phyloP scores from a whole-genome alignment of 2,329 filamentous ascomycete genomes.

The Hysterium pulicare region DNA sequence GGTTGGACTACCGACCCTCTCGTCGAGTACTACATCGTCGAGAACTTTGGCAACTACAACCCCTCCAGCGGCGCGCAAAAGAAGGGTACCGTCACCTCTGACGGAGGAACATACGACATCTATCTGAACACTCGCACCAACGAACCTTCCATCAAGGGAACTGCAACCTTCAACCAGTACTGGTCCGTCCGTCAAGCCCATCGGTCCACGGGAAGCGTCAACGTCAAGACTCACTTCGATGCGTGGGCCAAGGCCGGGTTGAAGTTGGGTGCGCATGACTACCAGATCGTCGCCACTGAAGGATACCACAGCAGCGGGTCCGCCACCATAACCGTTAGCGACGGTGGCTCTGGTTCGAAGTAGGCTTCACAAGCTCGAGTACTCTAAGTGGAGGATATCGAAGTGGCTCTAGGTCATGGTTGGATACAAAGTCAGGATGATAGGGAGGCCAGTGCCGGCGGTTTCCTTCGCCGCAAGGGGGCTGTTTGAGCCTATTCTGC shows the following conservation, averaged over 20 bases:
- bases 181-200: conserved; percentile 52
- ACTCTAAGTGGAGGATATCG: too few relatives aligned
- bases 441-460: too few relatives aligned
- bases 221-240: conserved; percentile 50
- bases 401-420: too few relatives aligned
- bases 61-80: conserved; percentile 46
- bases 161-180: conserved; percentile 54
- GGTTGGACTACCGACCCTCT: conserved; percentile 55
- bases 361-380: too few relatives aligned
- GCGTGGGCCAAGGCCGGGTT: conserved; percentile 52
- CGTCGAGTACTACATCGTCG: conserved; percentile 60
- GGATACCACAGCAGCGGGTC: conserved; percentile 52
- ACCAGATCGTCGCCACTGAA: conserved; percentile 56
- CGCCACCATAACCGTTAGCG: conserved; percentile 47
- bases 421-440: too few relatives aligned
- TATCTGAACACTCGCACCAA: conserved; percentile 49
- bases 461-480: too few relatives aligned
- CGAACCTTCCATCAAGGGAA: conserved; percentile 54
- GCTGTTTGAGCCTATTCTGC: too few relatives aligned
- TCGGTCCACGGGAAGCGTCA: conserved; percentile 51
- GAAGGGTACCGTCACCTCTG: conserved; percentile 51
- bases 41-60: conserved; percentile 50
- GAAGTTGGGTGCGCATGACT: conserved; percentile 49
- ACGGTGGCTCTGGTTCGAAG: too few relatives aligned
- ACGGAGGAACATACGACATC: conserved; percentile 54